Evolutionary conservation across 1,284 basidiomycete species (phyloP).

Genomic region (Apiotrichum veenhuisii): DNA sequence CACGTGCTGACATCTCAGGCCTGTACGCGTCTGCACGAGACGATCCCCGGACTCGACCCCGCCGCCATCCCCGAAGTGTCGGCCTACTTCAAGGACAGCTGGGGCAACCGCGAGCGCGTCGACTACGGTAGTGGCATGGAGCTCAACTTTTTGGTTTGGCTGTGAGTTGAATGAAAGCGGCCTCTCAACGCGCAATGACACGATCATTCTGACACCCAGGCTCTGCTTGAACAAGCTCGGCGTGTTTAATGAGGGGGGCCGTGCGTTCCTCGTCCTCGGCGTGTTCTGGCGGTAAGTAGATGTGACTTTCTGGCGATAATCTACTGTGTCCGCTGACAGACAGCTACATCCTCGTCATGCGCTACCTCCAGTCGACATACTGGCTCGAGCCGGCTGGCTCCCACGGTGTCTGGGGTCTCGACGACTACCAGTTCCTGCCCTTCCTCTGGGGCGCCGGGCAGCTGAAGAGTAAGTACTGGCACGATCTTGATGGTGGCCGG

Average conservation of each 20-base stretch:
- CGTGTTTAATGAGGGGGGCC: slow-evolving; percentile 65
- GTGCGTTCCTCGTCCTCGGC: slow-evolving; percentile 70
- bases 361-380: slow-evolving; percentile 84
- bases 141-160: slow-evolving; percentile 93
- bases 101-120: slow-evolving; percentile 88
- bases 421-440: slow-evolving; percentile 96
- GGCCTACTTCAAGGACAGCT: slow-evolving; percentile 78
- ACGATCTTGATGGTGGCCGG: no score
- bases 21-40: slow-evolving; percentile 51
- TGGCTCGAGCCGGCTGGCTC: slow-evolving; percentile 98
- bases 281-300: slow-evolving; percentile 75
- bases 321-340: slow-evolving; percentile 1
- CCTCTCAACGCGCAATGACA: neutral
- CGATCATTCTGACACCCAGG: slow-evolving; percentile 50
- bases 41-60: slow-evolving; percentile 58
- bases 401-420: slow-evolving; percentile 96
- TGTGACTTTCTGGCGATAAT: no score
- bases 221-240: slow-evolving; percentile 75
- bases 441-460: slow-evolving; percentile 81
- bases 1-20: slow-evolving; percentile 18
- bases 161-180: slow-evolving; percentile 60
- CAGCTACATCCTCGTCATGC: slow-evolving; percentile 86
- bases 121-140: slow-evolving; percentile 99
- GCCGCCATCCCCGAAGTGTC: slow-evolving; percentile 65
- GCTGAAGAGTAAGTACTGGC: slow-evolving; percentile 60